A percentile compares a stretch with the other conserved stretches of the same genome.
These are phyloP conservation scores for Myxozyma melibiosi DNA, from an alignment of 805 yeast species.

Conservation along the genomic window DNA sequence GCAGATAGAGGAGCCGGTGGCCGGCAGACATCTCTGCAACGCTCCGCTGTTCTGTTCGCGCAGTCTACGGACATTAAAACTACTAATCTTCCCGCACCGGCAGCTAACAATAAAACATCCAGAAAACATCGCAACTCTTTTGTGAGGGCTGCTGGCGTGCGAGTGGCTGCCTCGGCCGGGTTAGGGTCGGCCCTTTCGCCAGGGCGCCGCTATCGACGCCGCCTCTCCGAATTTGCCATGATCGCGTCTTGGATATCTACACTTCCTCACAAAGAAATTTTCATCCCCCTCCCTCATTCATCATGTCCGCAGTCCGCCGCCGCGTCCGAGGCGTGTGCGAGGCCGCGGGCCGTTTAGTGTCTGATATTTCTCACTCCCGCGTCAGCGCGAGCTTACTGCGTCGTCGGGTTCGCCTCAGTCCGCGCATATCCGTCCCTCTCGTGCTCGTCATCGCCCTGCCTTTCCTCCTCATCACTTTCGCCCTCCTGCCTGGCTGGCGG, in stretches of 20 bases:
- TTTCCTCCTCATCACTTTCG: constrained; percentile 4
- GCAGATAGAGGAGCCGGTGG: too few species aligned
- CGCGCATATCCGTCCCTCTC: constrained; percentile 22
- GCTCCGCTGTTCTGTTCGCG: too few species aligned
- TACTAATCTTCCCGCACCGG: too few species aligned
- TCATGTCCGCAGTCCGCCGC: constrained; percentile 17
- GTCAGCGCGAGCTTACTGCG: constrained; percentile 12
- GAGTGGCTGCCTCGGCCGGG: background rate
- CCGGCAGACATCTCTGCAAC: too few species aligned
- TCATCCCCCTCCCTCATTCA: background rate
- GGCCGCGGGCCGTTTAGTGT: background rate
- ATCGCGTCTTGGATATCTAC: background rate
- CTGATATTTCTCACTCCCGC: constrained; percentile 1
- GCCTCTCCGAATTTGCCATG: background rate
- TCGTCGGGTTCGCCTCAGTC: constrained; percentile 29
- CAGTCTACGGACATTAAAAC: too few species aligned
- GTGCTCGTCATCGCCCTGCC: constrained; percentile 16
- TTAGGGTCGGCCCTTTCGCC: background rate
- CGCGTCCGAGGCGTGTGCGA: constrained; percentile 14
- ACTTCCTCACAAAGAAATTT: background rate
- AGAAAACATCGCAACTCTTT: background rate
- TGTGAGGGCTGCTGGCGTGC: background rate
- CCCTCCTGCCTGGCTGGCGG: constrained; percentile 6
- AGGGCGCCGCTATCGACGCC: constrained; percentile 1
- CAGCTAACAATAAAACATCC: too few species aligned